A percentile compares a stretch with the other conserved stretches of the same genome.
Conservation (phyloP, 2,329 filamentous ascomycete genomes). For the Penicillium polonicum region DNA sequence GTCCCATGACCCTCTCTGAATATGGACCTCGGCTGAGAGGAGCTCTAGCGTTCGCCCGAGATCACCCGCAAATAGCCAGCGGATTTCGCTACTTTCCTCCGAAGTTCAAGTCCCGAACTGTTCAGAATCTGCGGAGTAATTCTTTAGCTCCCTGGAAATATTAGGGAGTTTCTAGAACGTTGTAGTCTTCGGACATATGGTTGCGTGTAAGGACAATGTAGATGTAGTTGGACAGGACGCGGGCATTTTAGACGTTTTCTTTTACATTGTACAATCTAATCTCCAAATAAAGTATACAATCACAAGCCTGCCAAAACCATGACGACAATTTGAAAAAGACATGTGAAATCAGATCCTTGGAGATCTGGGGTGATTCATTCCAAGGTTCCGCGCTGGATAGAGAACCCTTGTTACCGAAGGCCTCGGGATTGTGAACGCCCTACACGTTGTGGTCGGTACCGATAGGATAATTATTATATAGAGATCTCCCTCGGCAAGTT, state of each 20-base stretch:
- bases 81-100: conserved; percentile 17
- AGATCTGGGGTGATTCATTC: conserved; percentile 17
- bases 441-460: conserved; percentile 7
- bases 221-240: background rate
- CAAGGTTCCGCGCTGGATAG: conserved; percentile 1
- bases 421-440: conserved; percentile 23
- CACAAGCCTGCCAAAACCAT: conserved; percentile 16
- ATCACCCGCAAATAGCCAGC: conserved; percentile 17
- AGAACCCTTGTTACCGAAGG: conserved; percentile 28
- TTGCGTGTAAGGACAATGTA: background rate
- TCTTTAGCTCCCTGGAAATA: background rate
- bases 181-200: background rate
- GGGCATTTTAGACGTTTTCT: background rate
- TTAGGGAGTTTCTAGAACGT: background rate
- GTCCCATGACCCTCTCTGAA: conserved; percentile 13
- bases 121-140: conserved; percentile 15
- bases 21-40: conserved; percentile 27
- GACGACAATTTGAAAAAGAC: conserved; percentile 19
- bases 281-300: background rate
- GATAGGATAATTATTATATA: conserved; percentile 7
- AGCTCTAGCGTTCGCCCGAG: conserved; percentile 18
- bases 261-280: background rate
- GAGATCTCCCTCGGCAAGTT: conserved; percentile 11
- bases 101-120: conserved; percentile 1
- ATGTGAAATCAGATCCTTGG: conserved; percentile 25